phyloP scores from a whole-genome alignment of 2,329 filamentous ascomycete species.

The Clonostachys rhizophaga region DNA sequence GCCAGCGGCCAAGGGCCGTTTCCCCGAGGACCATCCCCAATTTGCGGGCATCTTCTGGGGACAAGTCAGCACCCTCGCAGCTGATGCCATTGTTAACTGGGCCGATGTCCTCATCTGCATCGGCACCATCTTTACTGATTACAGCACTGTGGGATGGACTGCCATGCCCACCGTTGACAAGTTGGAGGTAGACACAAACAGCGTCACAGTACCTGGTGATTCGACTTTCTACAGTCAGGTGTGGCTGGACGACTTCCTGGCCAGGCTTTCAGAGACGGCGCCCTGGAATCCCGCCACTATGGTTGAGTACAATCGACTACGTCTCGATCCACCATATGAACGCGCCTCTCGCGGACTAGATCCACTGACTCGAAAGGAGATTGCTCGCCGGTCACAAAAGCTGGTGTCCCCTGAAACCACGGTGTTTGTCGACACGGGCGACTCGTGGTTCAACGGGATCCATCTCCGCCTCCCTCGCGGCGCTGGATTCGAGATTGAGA shows the following conservation, averaged over 20 bases:
- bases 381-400: conserved; percentile 1
- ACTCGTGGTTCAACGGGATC: conserved; percentile 4
- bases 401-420: conserved; percentile 3
- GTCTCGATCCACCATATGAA: background rate
- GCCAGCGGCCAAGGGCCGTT: conserved; percentile 5
- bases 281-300: conserved; percentile 3
- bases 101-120: conserved; percentile 2
- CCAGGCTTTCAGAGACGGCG: background rate
- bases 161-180: conserved; percentile 2
- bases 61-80: conserved; percentile 3
- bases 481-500: conserved; percentile 19
- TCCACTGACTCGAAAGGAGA: conserved; percentile 4
- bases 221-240: conserved; percentile 2
- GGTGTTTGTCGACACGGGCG: conserved; percentile 5
- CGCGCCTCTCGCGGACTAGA: conserved; percentile 1
- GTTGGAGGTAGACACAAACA: conserved; percentile 1
- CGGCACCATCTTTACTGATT: conserved; percentile 4
- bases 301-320: conserved; percentile 2
- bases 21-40: conserved; percentile 5
- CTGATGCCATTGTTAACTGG: conserved; percentile 3
- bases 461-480: background rate
- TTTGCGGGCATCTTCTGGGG: conserved; percentile 6
- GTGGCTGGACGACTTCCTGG: conserved; percentile 3
- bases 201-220: conserved; percentile 1
- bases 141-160: conserved; percentile 7